Percentiles rank a stretch among this genome's conserved stretches.
Conservation (phyloP, 2,329 filamentous ascomycete species). For the Exophiala sp. region DNA sequence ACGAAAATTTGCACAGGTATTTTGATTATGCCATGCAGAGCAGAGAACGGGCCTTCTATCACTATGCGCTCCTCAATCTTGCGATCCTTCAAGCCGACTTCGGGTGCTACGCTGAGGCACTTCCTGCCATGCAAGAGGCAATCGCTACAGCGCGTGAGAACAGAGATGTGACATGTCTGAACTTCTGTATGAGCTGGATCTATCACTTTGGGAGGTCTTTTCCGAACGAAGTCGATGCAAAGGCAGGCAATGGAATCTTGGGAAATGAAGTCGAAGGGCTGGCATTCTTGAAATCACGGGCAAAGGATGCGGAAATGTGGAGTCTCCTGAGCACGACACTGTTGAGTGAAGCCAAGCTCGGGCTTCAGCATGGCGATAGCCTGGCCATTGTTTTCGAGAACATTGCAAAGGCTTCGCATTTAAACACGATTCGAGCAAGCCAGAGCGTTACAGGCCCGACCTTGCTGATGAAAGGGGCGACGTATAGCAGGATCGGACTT, state of each 20-base stretch:
- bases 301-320: constrained; percentile 81
- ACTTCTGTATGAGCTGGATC: constrained; percentile 92
- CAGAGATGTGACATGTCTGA: constrained; percentile 83
- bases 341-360: constrained; percentile 77
- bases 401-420: constrained; percentile 73
- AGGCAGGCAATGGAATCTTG: constrained; percentile 66
- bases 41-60: constrained; percentile 77
- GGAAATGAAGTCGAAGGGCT: constrained; percentile 76
- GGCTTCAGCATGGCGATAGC: constrained; percentile 59
- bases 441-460: constrained; percentile 67
- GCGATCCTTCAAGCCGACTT: constrained; percentile 94
- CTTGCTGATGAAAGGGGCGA: constrained; percentile 62
- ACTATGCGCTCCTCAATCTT: constrained; percentile 89
- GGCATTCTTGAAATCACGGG: constrained; percentile 75
- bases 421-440: constrained; percentile 72
- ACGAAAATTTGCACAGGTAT: constrained; percentile 87
- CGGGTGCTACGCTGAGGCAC: constrained; percentile 79
- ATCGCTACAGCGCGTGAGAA: constrained; percentile 93
- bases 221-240: constrained; percentile 63
- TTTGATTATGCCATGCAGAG: constrained; percentile 95
- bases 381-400: constrained; percentile 63
- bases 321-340: constrained; percentile 75
- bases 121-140: constrained; percentile 91
- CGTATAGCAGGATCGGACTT: constrained; percentile 69
- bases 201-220: constrained; percentile 89